phyloP scores from a whole-genome alignment of 139 green algal species.

The Tetradesmus obliquus region DNA sequence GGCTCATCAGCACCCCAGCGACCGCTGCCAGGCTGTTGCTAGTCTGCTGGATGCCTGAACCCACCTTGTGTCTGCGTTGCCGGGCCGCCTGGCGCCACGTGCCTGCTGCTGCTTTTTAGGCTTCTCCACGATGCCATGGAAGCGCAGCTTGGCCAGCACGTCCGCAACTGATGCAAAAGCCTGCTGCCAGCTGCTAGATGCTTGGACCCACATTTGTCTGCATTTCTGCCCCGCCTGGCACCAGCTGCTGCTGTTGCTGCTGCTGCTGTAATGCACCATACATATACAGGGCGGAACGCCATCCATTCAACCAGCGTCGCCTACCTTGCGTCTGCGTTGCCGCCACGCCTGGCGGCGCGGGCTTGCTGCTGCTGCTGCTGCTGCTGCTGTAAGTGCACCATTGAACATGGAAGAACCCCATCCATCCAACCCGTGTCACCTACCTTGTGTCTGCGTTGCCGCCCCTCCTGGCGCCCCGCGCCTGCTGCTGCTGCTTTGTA shows the following conservation, averaged over 20 bases:
- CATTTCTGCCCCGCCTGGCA: neutral
- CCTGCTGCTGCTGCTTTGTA: too few species aligned
- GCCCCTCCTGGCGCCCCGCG: too few species aligned
- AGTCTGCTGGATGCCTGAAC: neutral
- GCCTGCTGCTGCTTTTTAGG: constrained; percentile 17
- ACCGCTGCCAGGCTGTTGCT: neutral
- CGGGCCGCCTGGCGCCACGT: neutral
- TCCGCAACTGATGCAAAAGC: neutral
- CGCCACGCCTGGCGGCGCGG: too few species aligned
- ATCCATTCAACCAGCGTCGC: neutral
- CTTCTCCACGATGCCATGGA: constrained; percentile 15
- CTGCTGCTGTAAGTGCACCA: neutral
- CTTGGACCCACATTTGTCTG: neutral
- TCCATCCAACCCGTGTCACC: too few species aligned
- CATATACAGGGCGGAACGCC: neutral
- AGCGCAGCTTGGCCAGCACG: constrained; percentile 30
- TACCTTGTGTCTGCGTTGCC: too few species aligned
- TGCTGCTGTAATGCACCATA: neutral
- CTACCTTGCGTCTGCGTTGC: neutral
- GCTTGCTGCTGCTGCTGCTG: neutral
- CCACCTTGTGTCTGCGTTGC: neutral
- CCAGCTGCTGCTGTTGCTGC: neutral
- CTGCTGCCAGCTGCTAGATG: constrained; percentile 28
- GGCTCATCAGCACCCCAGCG: too few species aligned
- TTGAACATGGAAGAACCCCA: too few species aligned